Evolutionary conservation across 2,329 filamentous ascomycete species (phyloP).

Genomic region (Hypoxylon sp.): DNA sequence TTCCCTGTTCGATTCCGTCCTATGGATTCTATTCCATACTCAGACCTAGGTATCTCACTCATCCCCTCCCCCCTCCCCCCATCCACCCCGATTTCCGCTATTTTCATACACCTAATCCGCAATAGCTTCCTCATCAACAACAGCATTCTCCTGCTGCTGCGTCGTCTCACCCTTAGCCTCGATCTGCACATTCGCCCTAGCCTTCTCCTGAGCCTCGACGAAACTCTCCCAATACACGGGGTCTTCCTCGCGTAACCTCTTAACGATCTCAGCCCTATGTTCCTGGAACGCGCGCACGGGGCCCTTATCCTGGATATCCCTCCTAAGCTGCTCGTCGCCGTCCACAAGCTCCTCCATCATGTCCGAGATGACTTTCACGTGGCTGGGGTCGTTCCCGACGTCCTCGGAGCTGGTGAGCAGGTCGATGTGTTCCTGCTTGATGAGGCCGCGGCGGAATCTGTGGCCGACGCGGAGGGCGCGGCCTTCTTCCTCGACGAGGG

Average conservation of each 20-base stretch:
- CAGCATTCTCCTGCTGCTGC: constrained; percentile 36
- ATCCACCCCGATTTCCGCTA: not conserved
- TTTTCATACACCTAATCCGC: constrained; percentile 54
- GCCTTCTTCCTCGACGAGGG: constrained; percentile 71
- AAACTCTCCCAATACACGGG: constrained; percentile 76
- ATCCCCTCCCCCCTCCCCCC: not conserved
- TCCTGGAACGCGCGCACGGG: constrained; percentile 74
- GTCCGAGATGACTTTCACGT: constrained; percentile 69
- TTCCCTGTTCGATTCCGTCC: not conserved
- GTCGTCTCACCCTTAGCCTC: constrained; percentile 42
- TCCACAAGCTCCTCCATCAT: constrained; percentile 76
- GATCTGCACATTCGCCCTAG: constrained; percentile 66
- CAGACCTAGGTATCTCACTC: not conserved
- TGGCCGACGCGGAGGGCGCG: constrained; percentile 70
- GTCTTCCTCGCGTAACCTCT: constrained; percentile 71
- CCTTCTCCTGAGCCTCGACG: constrained; percentile 73
- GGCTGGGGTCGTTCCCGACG: constrained; percentile 66
- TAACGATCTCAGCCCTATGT: constrained; percentile 66
- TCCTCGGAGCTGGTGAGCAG: constrained; percentile 66
- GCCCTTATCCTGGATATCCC: constrained; percentile 70
- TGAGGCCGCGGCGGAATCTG: constrained; percentile 68
- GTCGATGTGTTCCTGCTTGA: constrained; percentile 67
- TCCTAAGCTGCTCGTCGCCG: constrained; percentile 70
- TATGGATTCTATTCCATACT: not conserved
- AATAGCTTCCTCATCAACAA: constrained; percentile 61